Percentiles rank a stretch among this genome's conserved stretches.
Evolutionary conservation across 108 stramenopile species (phyloP).

Genomic region (Chaetoceros muelleri): DNA sequence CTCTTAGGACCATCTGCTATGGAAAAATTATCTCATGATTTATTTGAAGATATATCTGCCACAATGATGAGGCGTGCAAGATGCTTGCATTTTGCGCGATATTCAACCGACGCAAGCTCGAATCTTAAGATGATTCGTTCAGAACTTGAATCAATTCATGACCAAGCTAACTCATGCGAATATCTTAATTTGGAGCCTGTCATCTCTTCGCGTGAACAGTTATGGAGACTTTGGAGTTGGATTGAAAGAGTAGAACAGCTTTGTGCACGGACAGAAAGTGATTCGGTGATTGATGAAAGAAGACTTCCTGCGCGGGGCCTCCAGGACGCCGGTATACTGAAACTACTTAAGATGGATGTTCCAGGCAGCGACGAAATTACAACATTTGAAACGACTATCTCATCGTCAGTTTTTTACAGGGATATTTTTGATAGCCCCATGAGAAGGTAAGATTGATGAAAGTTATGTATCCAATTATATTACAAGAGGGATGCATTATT

Average conservation of each 20-base stretch:
- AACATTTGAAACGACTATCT: slow-evolving; percentile 21
- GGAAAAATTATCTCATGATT: slow-evolving; percentile 10
- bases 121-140: slow-evolving; percentile 48
- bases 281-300: slow-evolving; percentile 13
- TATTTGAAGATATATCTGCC: slow-evolving; percentile 54
- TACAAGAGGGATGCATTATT: no score
- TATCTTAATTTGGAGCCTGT: neutral
- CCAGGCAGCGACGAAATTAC: slow-evolving; percentile 10
- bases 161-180: neutral
- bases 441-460: slow-evolving; percentile 19
- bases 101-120: slow-evolving; percentile 45
- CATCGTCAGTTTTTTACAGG: slow-evolving; percentile 45
- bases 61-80: slow-evolving; percentile 66
- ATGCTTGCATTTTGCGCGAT: slow-evolving; percentile 27
- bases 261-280: slow-evolving; percentile 21
- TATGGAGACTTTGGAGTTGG: slow-evolving; percentile 71
- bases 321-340: slow-evolving; percentile 47
- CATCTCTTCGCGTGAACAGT: slow-evolving; percentile 10
- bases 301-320: slow-evolving; percentile 38
- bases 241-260: slow-evolving; percentile 58
- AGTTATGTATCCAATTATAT: neutral
- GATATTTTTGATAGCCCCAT: slow-evolving; percentile 46
- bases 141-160: slow-evolving; percentile 12
- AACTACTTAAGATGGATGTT: slow-evolving; percentile 35
- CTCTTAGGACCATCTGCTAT: slow-evolving; percentile 24